Base-by-base conservation (phyloP, 345 rosid genomes). In the Aethionema arabicum region DNA sequence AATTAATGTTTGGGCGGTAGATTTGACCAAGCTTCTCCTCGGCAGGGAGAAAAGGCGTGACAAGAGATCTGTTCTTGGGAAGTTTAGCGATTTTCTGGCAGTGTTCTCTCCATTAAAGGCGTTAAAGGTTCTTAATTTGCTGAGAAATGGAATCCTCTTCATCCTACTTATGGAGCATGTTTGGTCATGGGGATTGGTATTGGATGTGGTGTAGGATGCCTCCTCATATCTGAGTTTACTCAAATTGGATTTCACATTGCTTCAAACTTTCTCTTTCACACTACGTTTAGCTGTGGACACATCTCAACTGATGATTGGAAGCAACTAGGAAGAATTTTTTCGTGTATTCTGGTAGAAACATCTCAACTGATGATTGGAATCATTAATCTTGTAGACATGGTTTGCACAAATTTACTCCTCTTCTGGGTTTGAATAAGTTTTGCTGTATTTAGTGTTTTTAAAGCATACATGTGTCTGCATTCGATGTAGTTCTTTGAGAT, bases 191-290 rank as follows among this genome's bases (percentile, higher is more conserved):
- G 98, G 11, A 37, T 88, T 37, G 96, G 98, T 32, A 31, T 87
- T 63, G 98, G 98, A 5, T 91, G 98, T 65, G 98, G 98, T 3
- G 81, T 90, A 4, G 97, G 98, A 10, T 91, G 98, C 96, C n/a
- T n/a, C n/a, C n/a, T n/a, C n/a, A n/a, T 39, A 10, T 45, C 4
- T 32, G 35, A 7, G 7, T n/a, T 50, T 14, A 41, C 37, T 46
- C 8, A 4, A 13, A 57, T 57, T 16, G 2, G 40, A 8, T 44
- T 48, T 30, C 52, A 8, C 1, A 3, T 41, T 12, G 32, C 11
- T 9, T 39, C n/a, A n/a, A n/a, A n/a, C n/a, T 3, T 14, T 38
- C 11, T 4, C 29, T 56, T 47, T 48, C n/a, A n/a, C 16, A 3
- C 15, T 15, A 49, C 32, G 11, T 73, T 11, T 70, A 87, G 98